Evolutionary conservation across 192 early-diverging fungal genomes (phyloP).

Genomic region (Coemansia sp.): DNA sequence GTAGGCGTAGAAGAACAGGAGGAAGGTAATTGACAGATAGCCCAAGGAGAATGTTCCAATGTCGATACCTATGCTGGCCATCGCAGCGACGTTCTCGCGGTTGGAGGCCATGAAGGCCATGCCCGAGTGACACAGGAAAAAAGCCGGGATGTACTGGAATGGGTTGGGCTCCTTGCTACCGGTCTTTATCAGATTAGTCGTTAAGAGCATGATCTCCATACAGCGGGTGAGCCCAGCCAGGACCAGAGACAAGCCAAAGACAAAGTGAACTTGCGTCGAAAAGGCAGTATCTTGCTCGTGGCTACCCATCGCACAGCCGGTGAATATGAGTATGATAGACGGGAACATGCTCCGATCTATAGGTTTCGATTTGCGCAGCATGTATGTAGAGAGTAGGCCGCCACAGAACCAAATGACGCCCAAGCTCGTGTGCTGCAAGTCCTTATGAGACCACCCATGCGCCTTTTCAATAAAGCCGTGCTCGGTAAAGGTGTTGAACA

Average conservation of each 20-base stretch:
- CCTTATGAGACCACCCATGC: constrained; percentile 63
- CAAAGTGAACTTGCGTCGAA: constrained; percentile 61
- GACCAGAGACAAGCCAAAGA: constrained; percentile 63
- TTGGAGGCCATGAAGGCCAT: constrained; percentile 66
- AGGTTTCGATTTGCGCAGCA: constrained; percentile 40
- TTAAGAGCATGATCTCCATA: constrained; percentile 56
- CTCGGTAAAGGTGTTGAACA: constrained; percentile 70
- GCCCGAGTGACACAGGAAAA: constrained; percentile 60
- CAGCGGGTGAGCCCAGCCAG: constrained; percentile 58
- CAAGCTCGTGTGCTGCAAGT: constrained; percentile 66
- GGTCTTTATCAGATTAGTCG: constrained; percentile 26
- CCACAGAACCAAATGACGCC: constrained; percentile 70
- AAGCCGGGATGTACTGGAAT: constrained; percentile 52
- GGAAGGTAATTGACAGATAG: constrained; percentile 59
- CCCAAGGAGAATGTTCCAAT: constrained; percentile 59
- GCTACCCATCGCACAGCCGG: constrained; percentile 60
- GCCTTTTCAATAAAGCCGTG: constrained; percentile 57
- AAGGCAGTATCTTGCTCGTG: constrained; percentile 62
- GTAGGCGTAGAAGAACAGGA: constrained; percentile 58
- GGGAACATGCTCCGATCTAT: constrained; percentile 60
- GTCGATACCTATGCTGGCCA: constrained; percentile 54
- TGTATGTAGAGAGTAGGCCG: constrained; percentile 58
- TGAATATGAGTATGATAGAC: constrained; percentile 60
- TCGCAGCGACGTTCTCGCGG: constrained; percentile 54
- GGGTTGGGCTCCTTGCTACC: constrained; percentile 36